Base-by-base conservation (phyloP, 257 asterid species). In the Solanum medicagineum region DNA sequence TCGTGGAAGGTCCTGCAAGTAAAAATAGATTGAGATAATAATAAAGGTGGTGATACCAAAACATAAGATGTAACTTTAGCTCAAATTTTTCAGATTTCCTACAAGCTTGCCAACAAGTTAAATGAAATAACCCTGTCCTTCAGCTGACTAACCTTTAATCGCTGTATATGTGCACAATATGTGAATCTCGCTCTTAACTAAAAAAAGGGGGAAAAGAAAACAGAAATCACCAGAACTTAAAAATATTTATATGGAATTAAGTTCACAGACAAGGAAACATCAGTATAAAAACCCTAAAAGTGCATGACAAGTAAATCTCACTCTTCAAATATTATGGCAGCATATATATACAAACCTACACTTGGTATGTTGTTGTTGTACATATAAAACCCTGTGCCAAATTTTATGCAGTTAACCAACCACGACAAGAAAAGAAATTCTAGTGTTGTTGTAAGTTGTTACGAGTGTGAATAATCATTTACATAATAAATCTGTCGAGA, bases 1-100 rank as follows among this genome's bases (percentile, higher is more conserved):
- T 84, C 99, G 94, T 6, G 99, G 98, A 24, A 96, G 95, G 88
- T 96, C 99, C 99, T 96, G 94, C 87, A 91, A 68, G 69, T 36
- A 47, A 68, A 16, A 85, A 24, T 5, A 16, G 1, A 29, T 26
- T 26, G 65, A 26, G 6, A 9, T 16, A 29, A 51, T 8, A 79
- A 53, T 1, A 53, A 53, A 26, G 11, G 65, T 16, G 83, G 65
- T 0, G 5, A 26, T 53, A 53, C 49, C 83, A 79, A 79, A 51
- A 0, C 11, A 79, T 53, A 15, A 49, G 20, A 24, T 15, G 42
- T 79, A 24, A 79, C 0, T 2, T 32, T 16, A 79, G 26, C 49
- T 49, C 15, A 75, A 53, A 2, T 0, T 24, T 77, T 79, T 26
- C 47, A 2, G 14, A 79, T 53, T 53, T 53, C 15, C 63, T 77